Percentiles rank a stretch among this genome's conserved stretches.
These are phyloP conservation scores for Phlebiopsis flavidoalba DNA, from an alignment of 768 basidiomycete species.

Conservation along the genomic window DNA sequence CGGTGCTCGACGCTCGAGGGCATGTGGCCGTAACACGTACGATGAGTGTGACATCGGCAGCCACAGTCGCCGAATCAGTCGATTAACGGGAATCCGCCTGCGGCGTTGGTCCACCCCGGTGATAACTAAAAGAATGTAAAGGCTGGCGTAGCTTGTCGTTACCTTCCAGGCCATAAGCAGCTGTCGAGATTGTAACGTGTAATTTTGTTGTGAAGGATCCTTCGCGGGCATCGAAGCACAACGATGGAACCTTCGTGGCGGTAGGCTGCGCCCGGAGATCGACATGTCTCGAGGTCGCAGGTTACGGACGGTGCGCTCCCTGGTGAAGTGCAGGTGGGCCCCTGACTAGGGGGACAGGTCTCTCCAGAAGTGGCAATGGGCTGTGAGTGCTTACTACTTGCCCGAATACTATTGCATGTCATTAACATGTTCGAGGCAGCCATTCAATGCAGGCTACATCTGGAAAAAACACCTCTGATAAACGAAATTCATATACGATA, in stretches of 20 bases:
- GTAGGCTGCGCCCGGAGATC: constrained; percentile 86
- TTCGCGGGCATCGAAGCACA: constrained; percentile 78
- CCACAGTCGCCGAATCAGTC: constrained; percentile 86
- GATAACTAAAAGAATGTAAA: constrained; percentile 46
- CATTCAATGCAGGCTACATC: constrained; percentile 68
- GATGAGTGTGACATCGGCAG: constrained; percentile 92
- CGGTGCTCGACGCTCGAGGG: constrained; percentile 84
- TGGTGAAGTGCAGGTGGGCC: constrained; percentile 27
- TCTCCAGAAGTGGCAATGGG: constrained; percentile 87
- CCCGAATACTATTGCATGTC: background rate
- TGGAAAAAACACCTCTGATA: constrained; percentile 61
- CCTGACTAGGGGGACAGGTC: constrained; percentile 53
- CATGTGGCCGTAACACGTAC: constrained; percentile 82
- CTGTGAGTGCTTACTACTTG: constrained; percentile 43
- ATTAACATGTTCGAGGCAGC: constrained; percentile 32
- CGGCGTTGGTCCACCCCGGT: constrained; percentile 58
- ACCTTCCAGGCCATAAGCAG: constrained; percentile 82
- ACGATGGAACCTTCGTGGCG: constrained; percentile 72
- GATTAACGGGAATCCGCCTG: constrained; percentile 52
- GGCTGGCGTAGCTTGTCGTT: constrained; percentile 64
- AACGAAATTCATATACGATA: constrained; percentile 54
- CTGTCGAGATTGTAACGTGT: constrained; percentile 89
- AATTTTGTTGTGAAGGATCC: constrained; percentile 76
- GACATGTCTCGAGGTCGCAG: constrained; percentile 88
- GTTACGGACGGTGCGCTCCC: constrained; percentile 23